Evolutionary conservation across 768 basidiomycete genomes (phyloP), one percentile per base, ranked within the genome.

Genomic region (Cystofilobasidium ferigula): DNA sequence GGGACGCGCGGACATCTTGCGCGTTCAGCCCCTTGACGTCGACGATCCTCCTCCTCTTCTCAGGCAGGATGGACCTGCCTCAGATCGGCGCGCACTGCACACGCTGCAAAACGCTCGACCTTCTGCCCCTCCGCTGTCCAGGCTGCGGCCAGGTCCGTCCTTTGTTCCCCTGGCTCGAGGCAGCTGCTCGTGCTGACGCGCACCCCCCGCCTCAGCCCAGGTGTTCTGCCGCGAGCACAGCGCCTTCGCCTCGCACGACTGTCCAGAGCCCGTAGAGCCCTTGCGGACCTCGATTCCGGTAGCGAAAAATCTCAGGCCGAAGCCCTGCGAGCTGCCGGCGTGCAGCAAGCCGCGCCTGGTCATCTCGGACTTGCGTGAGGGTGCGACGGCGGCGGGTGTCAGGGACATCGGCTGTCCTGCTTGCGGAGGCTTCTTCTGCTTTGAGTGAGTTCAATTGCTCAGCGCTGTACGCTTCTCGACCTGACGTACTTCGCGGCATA

Each of bases 21-120:
- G 38, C n/a, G n/a, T n/a, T n/a, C n/a, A n/a, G n/a, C n/a, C n/a
- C n/a, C n/a, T n/a, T n/a, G n/a, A n/a, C n/a, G n/a, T n/a, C n/a
- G n/a, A n/a, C n/a, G n/a, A n/a, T n/a, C n/a, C n/a, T n/a, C n/a
- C n/a, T n/a, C n/a, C n/a, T n/a, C n/a, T n/a, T n/a, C n/a, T n/a
- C n/a, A n/a, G n/a, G n/a, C n/a, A n/a, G n/a, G 38, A 61, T 61
- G 60, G 60, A 61, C 45, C 62, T 63, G 36, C 35, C n/a, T 10
- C 36, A 35, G 24, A 63, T 63, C 28, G 62, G 62, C 36, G 51
- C 48, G 10, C 53, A 56, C 62, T 63, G 62, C 38, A 16, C 35
- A 24, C 26, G 48, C 34, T 63, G 62, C 28, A 24, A 35, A 3
- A 40, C 24, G 1, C 62, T 63, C 16, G 62, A 63, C 16, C 28